Percentiles rank a stretch among this genome's conserved stretches.
Evolutionary conservation across 2,329 filamentous ascomycete species (phyloP).

Genomic region (Nakataea oryzae): DNA sequence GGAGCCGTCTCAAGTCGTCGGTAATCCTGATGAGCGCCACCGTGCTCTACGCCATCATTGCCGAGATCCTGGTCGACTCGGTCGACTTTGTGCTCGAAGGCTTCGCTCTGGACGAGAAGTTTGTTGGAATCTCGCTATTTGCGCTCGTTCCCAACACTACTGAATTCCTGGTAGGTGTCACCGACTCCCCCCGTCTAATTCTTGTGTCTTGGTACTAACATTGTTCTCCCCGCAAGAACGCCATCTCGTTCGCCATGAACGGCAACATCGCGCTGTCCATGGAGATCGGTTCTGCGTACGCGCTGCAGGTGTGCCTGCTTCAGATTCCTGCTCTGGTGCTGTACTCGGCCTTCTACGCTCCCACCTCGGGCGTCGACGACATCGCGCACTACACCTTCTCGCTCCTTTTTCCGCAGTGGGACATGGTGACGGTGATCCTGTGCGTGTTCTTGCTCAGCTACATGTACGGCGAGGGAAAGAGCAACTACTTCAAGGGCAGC

Average conservation of each 20-base stretch:
- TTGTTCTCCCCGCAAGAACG: conserved; percentile 50
- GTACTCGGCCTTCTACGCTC: conserved; percentile 66
- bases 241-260: conserved; percentile 99
- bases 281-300: conserved; percentile 97
- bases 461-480: conserved; percentile 97
- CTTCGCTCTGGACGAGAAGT: conserved; percentile 91
- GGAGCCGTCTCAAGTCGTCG: conserved; percentile 84
- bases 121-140: conserved; percentile 92
- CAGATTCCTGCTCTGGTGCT: conserved; percentile 90
- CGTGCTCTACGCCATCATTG: conserved; percentile 88
- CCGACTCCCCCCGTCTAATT: not conserved
- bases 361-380: conserved; percentile 25
- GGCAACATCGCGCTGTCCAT: conserved; percentile 97
- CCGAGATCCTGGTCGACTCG: conserved; percentile 92
- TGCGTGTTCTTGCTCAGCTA: conserved; percentile 95
- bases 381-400: conserved; percentile 58
- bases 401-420: conserved; percentile 96
- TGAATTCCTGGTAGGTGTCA: conserved; percentile 70
- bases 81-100: conserved; percentile 92
- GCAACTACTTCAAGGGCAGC: conserved; percentile 99
- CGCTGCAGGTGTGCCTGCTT: conserved; percentile 86
- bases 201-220: conserved; percentile 7
- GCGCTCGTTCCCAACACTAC: conserved; percentile 96
- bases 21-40: conserved; percentile 84
- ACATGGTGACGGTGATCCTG: conserved; percentile 93